phyloP scores from a whole-genome alignment of 805 yeast genomes.

The Kuraishia piskuri region DNA sequence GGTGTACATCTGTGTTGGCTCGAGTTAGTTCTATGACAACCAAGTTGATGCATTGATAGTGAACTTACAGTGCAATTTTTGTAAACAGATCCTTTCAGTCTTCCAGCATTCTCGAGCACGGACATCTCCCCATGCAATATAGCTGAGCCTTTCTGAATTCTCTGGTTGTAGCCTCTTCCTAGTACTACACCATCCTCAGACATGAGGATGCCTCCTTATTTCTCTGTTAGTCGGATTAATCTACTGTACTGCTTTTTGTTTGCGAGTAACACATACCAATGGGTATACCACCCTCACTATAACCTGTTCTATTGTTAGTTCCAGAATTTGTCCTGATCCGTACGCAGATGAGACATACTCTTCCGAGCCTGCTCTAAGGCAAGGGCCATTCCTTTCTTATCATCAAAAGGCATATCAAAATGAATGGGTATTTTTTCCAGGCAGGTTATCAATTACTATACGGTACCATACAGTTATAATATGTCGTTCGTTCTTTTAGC shows the following conservation, averaged over 20 bases:
- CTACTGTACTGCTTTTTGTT: too few relatives aligned
- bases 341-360: constrained; percentile 27
- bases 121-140: constrained; percentile 90
- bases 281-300: constrained; percentile 84
- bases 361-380: constrained; percentile 66
- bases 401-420: constrained; percentile 45
- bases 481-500: too few relatives aligned
- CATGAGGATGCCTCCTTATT: constrained; percentile 58
- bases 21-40: not conserved
- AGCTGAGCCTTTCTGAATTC: constrained; percentile 79
- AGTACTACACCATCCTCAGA: constrained; percentile 70
- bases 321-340: not conserved
- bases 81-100: constrained; percentile 72
- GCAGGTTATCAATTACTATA: too few relatives aligned
- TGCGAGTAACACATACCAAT: constrained; percentile 43
- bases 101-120: constrained; percentile 84
- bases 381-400: constrained; percentile 53
- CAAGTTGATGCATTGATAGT: not conserved
- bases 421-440: not conserved
- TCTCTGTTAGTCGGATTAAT: not conserved
- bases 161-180: constrained; percentile 85
- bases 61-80: constrained; percentile 58
- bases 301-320: constrained; percentile 30
- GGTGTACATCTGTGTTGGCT: constrained; percentile 53
- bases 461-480: too few relatives aligned